Percentiles rank a stretch among this genome's conserved stretches.
These are phyloP conservation scores for Fusarium compactum DNA, from an alignment of 2,329 filamentous ascomycete species.

Conservation along the genomic window DNA sequence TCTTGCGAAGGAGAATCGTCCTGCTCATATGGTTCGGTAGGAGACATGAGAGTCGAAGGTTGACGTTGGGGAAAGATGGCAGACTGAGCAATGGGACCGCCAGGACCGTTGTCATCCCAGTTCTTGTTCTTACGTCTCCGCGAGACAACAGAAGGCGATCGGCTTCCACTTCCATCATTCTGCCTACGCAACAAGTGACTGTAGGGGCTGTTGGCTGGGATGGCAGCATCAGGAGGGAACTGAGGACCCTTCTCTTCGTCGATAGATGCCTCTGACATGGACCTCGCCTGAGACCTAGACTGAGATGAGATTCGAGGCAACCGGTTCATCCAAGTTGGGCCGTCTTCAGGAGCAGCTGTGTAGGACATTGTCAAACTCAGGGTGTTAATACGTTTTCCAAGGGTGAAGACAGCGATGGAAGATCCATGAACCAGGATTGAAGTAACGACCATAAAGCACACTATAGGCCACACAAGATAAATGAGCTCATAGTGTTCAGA, in stretches of 20 bases:
- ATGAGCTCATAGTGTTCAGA: conserved; percentile 76
- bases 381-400: conserved; percentile 98
- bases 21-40: conserved; percentile 45
- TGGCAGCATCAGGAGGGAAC: conserved; percentile 77
- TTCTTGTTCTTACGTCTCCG: conserved; percentile 74
- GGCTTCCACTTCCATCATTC: conserved; percentile 77
- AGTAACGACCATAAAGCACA: conserved; percentile 90
- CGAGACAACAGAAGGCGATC: conserved; percentile 70
- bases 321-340: conserved; percentile 94
- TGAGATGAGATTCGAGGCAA: conserved; percentile 77
- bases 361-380: conserved; percentile 96
- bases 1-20: conserved; percentile 50
- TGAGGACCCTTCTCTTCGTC: conserved; percentile 71
- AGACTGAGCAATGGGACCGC: conserved; percentile 89
- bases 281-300: conserved; percentile 85
- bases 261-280: conserved; percentile 82
- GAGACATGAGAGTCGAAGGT: conserved; percentile 39
- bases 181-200: conserved; percentile 81
- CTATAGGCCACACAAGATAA: conserved; percentile 93
- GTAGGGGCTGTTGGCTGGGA: conserved; percentile 70
- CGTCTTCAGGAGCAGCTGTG: conserved; percentile 88
- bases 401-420: conserved; percentile 96
- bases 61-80: conserved; percentile 80
- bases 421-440: conserved; percentile 97
- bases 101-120: conserved; percentile 80